These are phyloP conservation scores for Leishmania amazonensis DNA, from an alignment of 208 protist species.

Conservation along the genomic window DNA sequence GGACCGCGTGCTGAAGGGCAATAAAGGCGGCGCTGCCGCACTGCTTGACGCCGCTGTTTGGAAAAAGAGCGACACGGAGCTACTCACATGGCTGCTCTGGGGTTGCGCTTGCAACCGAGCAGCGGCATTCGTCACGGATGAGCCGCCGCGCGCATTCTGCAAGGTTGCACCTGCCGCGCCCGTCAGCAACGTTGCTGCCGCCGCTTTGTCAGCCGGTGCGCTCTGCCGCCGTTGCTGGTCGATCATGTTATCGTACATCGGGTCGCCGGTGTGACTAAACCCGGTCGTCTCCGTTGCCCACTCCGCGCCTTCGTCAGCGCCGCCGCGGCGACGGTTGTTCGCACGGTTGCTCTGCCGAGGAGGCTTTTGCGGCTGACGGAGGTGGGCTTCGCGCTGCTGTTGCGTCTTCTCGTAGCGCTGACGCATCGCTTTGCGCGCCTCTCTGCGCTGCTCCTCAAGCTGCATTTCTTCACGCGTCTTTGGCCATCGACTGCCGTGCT, in stretches of 20 bases:
- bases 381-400: conserved; percentile 3
- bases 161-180: not conserved
- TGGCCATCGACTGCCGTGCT: conserved; percentile 67
- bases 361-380: not conserved
- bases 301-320: conserved; percentile 9
- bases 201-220: not conserved
- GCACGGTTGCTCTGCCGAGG: not conserved
- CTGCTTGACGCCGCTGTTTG: conserved; percentile 7
- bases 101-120: not conserved
- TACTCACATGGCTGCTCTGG: not conserved
- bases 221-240: conserved; percentile 12
- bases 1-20: conserved; percentile 34
- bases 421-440: conserved; percentile 10
- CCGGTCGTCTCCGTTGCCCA: conserved; percentile 22
- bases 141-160: not conserved
- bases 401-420: conserved; percentile 20
- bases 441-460: conserved; percentile 16
- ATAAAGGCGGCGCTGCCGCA: conserved; percentile 3
- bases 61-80: conserved; percentile 14
- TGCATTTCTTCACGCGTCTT: conserved; percentile 33
- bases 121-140: conserved; percentile 1
- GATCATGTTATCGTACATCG: conserved; percentile 35
- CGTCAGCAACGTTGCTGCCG: not conserved
- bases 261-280: conserved; percentile 32
- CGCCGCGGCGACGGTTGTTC: conserved; percentile 3